Evolutionary conservation across 2,329 filamentous ascomycete species (phyloP).

Genomic region (Stromatinia cepivora): DNA sequence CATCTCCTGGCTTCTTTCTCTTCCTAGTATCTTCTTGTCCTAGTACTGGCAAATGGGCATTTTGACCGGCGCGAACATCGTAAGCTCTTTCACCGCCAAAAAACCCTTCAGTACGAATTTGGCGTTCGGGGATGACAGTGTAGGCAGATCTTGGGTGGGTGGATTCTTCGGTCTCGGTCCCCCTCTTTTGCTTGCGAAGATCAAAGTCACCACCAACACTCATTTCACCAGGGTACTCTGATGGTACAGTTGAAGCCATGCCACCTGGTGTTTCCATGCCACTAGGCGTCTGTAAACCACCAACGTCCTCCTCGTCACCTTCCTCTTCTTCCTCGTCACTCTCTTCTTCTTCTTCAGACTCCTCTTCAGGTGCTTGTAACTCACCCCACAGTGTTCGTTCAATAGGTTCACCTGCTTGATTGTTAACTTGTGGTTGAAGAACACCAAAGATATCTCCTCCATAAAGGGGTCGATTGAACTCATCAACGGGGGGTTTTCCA

Average conservation of each 20-base stretch:
- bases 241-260: slow-evolving; percentile 75
- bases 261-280: slow-evolving; percentile 81
- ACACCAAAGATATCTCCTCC: slow-evolving; percentile 95
- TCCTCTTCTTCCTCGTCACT: slow-evolving; percentile 70
- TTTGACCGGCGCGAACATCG: slow-evolving; percentile 67
- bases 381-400: slow-evolving; percentile 93
- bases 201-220: slow-evolving; percentile 86
- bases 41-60: slow-evolving; percentile 66
- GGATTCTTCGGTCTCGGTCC: slow-evolving; percentile 84
- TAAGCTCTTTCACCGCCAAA: slow-evolving; percentile 95
- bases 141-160: slow-evolving; percentile 75
- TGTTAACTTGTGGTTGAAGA: slow-evolving; percentile 59
- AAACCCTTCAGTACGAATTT: slow-evolving; percentile 85
- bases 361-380: slow-evolving; percentile 75
- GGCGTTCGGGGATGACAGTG: slow-evolving; percentile 85
- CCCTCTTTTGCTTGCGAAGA: slow-evolving; percentile 80
- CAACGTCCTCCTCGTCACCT: slow-evolving; percentile 60
- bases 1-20: slow-evolving; percentile 93
- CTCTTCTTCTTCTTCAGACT: slow-evolving; percentile 64
- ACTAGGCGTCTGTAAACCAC: slow-evolving; percentile 70
- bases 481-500: slow-evolving; percentile 93
- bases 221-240: slow-evolving; percentile 74
- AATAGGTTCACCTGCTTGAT: slow-evolving; percentile 71
- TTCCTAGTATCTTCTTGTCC: slow-evolving; percentile 77
- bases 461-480: slow-evolving; percentile 86